phyloP scores from a whole-genome alignment of 331 rosid genomes.

The Dryas integrifolia region DNA sequence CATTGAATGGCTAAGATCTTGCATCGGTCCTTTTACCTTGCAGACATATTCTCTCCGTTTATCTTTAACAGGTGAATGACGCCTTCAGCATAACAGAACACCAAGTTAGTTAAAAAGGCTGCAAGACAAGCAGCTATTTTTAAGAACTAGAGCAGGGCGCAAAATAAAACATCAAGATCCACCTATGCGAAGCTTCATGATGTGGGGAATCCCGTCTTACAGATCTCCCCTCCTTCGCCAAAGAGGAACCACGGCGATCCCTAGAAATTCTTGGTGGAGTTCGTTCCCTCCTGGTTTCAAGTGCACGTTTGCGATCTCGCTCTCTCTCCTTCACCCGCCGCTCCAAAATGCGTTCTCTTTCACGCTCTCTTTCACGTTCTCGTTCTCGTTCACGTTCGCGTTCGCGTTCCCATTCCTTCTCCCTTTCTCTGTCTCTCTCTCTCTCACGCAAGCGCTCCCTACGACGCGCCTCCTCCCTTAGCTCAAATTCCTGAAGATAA shows the following conservation, averaged over 20 bases:
- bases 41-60: conserved; percentile 98
- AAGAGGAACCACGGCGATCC: conserved; percentile 78
- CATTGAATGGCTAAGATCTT: conserved; percentile 53
- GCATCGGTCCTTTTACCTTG: conserved; percentile 78
- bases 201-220: conserved; percentile 81
- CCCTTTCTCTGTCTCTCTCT: conserved; percentile 76
- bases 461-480: conserved; percentile 96
- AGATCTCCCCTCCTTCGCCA: conserved; percentile 75
- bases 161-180: conserved; percentile 82
- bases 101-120: conserved; percentile 76
- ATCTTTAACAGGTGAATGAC: conserved; percentile 96
- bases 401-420: conserved; percentile 39
- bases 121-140: conserved; percentile 79
- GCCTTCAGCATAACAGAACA: conserved; percentile 99
- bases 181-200: conserved; percentile 80
- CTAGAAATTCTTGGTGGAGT: conserved; percentile 72
- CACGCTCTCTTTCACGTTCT: conserved; percentile 70
- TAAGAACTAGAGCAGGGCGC: conserved; percentile 72
- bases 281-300: conserved; percentile 63
- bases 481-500: conserved; percentile 87
- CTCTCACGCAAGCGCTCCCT: conserved; percentile 84
- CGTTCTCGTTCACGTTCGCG: conserved; percentile 37
- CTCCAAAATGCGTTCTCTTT: conserved; percentile 66
- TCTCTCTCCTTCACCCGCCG: conserved; percentile 77
- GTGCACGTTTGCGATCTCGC: conserved; percentile 66